These are phyloP conservation scores for Parmelia sp. DNA, from an alignment of 495 filamentous ascomycete species.

Conservation along the genomic window DNA sequence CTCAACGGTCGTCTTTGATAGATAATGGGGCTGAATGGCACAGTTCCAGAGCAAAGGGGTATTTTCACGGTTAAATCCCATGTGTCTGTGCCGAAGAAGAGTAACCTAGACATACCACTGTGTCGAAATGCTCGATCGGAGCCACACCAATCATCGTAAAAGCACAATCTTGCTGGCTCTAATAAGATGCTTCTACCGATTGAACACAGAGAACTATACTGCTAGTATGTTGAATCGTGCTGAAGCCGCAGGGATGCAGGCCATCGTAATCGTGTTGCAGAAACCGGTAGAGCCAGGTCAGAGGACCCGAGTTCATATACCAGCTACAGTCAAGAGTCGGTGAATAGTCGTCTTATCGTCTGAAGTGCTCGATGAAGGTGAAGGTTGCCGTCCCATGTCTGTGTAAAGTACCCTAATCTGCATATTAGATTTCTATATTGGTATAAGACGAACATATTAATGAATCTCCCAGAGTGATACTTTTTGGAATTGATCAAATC, in stretches of 20 bases:
- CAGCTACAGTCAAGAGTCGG: neutral
- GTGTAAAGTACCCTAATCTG: no score
- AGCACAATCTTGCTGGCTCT: neutral
- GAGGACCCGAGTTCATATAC: neutral
- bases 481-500: neutral
- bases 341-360: neutral
- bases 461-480: no score
- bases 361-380: neutral
- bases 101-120: neutral
- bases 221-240: neutral
- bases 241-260: neutral
- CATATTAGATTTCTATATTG: no score
- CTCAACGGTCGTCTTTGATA: neutral
- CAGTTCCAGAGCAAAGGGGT: neutral
- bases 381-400: neutral
- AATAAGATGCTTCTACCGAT: neutral
- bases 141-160: neutral
- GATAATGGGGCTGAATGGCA: no score
- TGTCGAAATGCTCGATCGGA: neutral
- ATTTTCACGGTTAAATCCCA: neutral
- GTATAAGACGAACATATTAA: no score
- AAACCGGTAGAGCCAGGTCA: neutral
- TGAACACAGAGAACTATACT: neutral
- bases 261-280: neutral
- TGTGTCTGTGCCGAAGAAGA: neutral